Conservation (phyloP, 2,329 filamentous ascomycete species). For the Zymoseptoria tritici region DNA sequence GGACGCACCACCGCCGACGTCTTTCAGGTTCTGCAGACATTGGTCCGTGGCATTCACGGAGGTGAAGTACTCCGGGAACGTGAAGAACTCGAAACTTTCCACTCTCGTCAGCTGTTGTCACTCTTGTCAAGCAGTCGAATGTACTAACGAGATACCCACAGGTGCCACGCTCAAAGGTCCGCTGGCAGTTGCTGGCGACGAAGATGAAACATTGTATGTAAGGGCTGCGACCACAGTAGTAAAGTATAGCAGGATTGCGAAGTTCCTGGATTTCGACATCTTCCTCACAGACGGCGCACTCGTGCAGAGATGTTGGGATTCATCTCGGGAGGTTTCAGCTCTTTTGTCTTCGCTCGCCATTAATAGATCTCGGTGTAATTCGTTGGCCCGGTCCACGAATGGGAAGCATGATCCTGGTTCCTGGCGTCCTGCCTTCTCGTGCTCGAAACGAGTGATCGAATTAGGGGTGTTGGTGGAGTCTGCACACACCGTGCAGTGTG, state of each 20-base stretch:
- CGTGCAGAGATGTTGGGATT: neutral
- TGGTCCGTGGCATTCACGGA: constrained; percentile 38
- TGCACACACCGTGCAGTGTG: too few relatives aligned
- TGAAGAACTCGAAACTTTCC: constrained; percentile 43
- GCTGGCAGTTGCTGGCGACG: neutral
- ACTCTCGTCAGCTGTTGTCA: neutral
- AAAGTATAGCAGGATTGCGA: neutral
- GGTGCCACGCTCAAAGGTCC: neutral
- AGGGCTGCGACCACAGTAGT: neutral
- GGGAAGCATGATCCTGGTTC: neutral
- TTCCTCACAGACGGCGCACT: neutral
- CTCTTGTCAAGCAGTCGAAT: neutral
- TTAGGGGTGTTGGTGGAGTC: too few relatives aligned
- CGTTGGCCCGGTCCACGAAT: neutral
- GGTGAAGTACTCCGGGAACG: constrained; percentile 50
- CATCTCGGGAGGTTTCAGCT: neutral
- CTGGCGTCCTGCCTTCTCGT: too few relatives aligned
- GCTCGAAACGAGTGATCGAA: too few relatives aligned
- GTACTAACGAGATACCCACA: constrained; percentile 2
- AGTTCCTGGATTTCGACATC: neutral
- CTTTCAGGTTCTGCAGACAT: constrained; percentile 47
- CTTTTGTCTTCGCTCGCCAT: neutral
- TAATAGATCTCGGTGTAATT: too few relatives aligned
- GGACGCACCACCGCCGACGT: constrained; percentile 42
- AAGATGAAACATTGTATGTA: neutral